Conservation (phyloP, 2,329 filamentous ascomycete species). For the Chaetomiaceae sp. region DNA sequence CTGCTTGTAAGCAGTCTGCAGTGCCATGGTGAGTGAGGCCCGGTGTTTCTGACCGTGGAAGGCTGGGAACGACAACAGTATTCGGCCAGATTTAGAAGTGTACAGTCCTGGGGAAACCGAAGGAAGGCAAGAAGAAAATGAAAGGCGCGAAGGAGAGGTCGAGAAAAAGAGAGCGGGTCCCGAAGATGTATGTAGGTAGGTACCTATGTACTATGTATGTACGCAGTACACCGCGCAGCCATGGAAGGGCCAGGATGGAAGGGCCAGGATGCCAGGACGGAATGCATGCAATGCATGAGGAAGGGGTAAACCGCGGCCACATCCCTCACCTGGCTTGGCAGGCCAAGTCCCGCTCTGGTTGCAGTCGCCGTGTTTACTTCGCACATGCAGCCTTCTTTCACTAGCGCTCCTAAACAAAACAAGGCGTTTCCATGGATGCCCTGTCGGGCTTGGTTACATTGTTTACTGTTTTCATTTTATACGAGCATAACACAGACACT, state of each 20-base stretch:
- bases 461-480: no score
- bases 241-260: no score
- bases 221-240: no score
- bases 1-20: slow-evolving; percentile 60
- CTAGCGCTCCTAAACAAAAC: slow-evolving; percentile 12
- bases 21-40: slow-evolving; percentile 40
- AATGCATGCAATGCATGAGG: slow-evolving; percentile 24
- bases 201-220: no score
- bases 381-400: neutral
- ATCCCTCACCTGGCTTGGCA: slow-evolving; percentile 17
- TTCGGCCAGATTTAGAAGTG: neutral
- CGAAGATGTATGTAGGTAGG: no score
- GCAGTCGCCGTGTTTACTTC: slow-evolving; percentile 9
- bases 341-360: no score
- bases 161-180: slow-evolving; percentile 14
- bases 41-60: neutral
- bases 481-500: no score
- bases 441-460: neutral
- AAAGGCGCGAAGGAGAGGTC: slow-evolving; percentile 10
- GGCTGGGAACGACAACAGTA: neutral
- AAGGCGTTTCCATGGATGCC: neutral
- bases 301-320: slow-evolving; percentile 20
- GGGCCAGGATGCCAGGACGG: slow-evolving; percentile 18
- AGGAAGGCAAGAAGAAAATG: neutral
- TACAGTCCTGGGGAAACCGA: neutral